Evolutionary conservation across 2,329 filamentous ascomycete genomes (phyloP).

Genomic region (Colletotrichum viniferum): DNA sequence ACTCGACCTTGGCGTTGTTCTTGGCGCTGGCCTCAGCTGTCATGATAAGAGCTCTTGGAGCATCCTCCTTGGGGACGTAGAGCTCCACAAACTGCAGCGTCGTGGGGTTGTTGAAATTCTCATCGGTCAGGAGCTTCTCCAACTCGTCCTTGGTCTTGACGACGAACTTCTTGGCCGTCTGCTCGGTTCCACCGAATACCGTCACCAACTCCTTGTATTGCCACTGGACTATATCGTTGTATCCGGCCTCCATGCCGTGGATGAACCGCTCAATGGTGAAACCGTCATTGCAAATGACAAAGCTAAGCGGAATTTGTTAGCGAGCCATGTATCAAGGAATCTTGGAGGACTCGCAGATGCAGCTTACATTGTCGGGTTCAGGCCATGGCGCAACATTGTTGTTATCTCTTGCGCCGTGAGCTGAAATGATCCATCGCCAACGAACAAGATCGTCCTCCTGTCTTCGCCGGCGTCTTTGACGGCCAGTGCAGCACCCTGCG

Average conservation of each 20-base stretch:
- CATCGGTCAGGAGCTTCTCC: conserved; percentile 66
- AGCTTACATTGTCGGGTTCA: conserved; percentile 77
- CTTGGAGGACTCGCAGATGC: neutral
- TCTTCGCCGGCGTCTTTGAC: conserved; percentile 66
- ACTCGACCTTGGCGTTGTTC: conserved; percentile 60
- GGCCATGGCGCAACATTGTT: conserved; percentile 77
- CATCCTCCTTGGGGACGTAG: conserved; percentile 80
- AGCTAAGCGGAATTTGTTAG: conserved; percentile 47
- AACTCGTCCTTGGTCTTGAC: conserved; percentile 74
- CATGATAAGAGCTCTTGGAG: conserved; percentile 70
- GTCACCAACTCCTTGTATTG: conserved; percentile 70
- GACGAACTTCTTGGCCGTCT: conserved; percentile 65
- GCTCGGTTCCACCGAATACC: conserved; percentile 67
- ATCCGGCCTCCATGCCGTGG: conserved; percentile 78
- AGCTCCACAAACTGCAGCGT: conserved; percentile 77
- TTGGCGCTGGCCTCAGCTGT: conserved; percentile 74
- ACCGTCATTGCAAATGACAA: conserved; percentile 86
- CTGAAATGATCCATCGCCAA: conserved; percentile 89
- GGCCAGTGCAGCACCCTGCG: conserved; percentile 73
- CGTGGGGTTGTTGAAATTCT: conserved; percentile 63
- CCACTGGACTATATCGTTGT: conserved; percentile 85
- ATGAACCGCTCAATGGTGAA: conserved; percentile 91
- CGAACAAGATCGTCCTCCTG: conserved; percentile 78
- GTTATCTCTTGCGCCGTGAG: conserved; percentile 83
- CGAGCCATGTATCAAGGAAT: neutral